These are phyloP conservation scores for Diaporthe citrichinensis DNA, from an alignment of 2,329 filamentous ascomycete species.

Conservation along the genomic window DNA sequence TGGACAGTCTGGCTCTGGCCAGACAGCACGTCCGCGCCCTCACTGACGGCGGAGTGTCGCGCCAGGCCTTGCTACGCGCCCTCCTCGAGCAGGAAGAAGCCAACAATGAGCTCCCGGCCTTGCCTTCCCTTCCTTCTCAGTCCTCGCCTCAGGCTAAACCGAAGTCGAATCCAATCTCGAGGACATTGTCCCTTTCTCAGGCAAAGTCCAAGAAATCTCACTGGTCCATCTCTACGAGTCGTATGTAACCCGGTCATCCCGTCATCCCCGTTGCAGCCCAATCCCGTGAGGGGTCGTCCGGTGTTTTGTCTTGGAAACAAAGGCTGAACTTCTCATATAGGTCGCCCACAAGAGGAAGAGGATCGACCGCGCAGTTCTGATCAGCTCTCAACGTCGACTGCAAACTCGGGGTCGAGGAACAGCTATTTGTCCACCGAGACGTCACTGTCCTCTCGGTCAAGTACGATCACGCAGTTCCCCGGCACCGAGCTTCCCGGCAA, in stretches of 20 bases:
- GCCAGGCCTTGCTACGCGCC: conserved; percentile 51
- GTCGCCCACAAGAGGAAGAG: conserved; percentile 36
- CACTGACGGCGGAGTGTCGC: conserved; percentile 49
- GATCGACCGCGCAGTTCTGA: conserved; percentile 38
- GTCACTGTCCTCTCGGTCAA: conserved; percentile 52
- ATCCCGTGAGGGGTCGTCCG: conserved; percentile 2
- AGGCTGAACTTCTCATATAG: conserved; percentile 28
- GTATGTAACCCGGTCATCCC: conserved; percentile 32
- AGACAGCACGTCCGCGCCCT: conserved; percentile 52
- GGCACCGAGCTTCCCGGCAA: conserved; percentile 55
- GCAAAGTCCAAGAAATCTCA: conserved; percentile 34
- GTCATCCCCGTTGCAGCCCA: background rate
- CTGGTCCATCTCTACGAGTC: conserved; percentile 35
- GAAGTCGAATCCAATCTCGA: conserved; percentile 33
- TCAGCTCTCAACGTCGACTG: conserved; percentile 42
- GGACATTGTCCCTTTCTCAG: conserved; percentile 38
- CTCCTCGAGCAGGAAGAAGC: conserved; percentile 50
- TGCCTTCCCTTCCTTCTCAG: conserved; percentile 36
- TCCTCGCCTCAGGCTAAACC: conserved; percentile 28
- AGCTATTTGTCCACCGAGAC: conserved; percentile 58
- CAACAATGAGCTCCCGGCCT: conserved; percentile 32
- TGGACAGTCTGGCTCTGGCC: conserved; percentile 49
- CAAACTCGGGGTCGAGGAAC: conserved; percentile 63
- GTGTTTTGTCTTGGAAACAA: background rate
- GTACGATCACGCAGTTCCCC: conserved; percentile 49